phyloP scores from a whole-genome alignment of 169 alveolate species.

The Toxoplasma gondii region DNA sequence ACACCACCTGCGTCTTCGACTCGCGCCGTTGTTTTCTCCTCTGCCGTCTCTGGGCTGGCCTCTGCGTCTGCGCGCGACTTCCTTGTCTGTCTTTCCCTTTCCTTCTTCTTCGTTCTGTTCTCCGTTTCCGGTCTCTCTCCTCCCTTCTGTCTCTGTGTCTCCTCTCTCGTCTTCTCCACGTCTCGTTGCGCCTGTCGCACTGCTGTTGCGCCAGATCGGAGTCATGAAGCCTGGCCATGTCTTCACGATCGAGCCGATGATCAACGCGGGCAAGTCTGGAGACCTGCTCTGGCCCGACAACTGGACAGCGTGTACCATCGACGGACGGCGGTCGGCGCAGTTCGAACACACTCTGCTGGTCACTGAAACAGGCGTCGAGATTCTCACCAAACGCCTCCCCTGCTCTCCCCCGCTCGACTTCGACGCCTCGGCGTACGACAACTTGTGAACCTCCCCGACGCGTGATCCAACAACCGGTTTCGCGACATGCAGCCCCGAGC shows the following conservation, averaged over 20 bases:
- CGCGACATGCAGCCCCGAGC: no score
- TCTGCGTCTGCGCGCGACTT: no score
- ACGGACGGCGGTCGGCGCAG: conserved; percentile 94
- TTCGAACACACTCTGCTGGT: conserved; percentile 98
- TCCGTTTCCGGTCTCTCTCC: no score
- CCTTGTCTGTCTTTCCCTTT: no score
- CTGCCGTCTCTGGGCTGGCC: no score
- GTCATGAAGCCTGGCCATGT: conserved; percentile 96
- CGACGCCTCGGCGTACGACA: conserved; percentile 45
- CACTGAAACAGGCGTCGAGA: conserved; percentile 94
- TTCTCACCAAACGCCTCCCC: conserved; percentile 91
- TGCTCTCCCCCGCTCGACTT: conserved; percentile 86
- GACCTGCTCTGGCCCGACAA: conserved; percentile 98
- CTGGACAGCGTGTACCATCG: conserved; percentile 98
- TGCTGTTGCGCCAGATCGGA: conserved; percentile 70
- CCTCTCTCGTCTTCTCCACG: no score
- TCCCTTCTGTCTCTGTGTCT: no score
- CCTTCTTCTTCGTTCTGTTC: no score
- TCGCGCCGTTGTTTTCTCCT: no score
- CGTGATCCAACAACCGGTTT: no score
- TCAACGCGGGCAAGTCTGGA: conserved; percentile 94
- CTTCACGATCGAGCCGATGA: conserved; percentile 99
- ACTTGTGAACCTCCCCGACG: background rate
- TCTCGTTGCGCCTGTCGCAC: background rate
- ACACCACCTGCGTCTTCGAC: no score